Base-by-base conservation (phyloP, 2,329 filamentous ascomycete species). In the Sporothrix curviconia region DNA sequence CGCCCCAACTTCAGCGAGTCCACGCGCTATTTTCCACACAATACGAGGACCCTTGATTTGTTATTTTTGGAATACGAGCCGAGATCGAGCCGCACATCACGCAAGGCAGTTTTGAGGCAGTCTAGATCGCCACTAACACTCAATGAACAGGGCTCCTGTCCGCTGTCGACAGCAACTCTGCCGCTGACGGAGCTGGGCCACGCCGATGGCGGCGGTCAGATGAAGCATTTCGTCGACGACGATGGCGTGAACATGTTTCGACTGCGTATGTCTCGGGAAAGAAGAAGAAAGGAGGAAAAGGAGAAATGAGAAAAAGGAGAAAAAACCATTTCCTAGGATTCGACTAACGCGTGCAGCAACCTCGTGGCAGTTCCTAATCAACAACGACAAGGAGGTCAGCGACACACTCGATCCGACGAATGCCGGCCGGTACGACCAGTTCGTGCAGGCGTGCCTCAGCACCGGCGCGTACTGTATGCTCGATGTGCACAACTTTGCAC, bases 191-290 rank as follows among this genome's bases (percentile, higher is more conserved):
- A 60, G 15, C 49, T 68, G 4, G 66, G 67, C 7, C 67, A 69
- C 2, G 63, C 65, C 7, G 70, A 73, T 60, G 70, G 70, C 22
- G 62, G 72, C 3, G 72, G 66, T 3, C 79, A 82, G 64, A 82
- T 83, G 74, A 70, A 78, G 55, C 81, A 84, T 63, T 84, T 83
- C 61, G 71, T 76, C 55, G 72, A 72, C 14, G 74, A 79, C 44
- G 76, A 80, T 63, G 71, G 74, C 49, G 70, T 84, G 55, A 84
- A 83, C 64, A 70, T 80, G 37, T 78, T 83, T 67, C 77, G 81
- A 37, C 71, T 86, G 8, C 80, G 56, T 59, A 43, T 15, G 47
- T 56, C 39, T 6, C 17, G 30, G 15, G 32, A 34, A 8, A 34
- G 32, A 34, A 8, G 14, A 34, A 34, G 32, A 34, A 34, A 17